Conservation (phyloP, 331 rosid genomes). For the Cucumis variabilis region DNA sequence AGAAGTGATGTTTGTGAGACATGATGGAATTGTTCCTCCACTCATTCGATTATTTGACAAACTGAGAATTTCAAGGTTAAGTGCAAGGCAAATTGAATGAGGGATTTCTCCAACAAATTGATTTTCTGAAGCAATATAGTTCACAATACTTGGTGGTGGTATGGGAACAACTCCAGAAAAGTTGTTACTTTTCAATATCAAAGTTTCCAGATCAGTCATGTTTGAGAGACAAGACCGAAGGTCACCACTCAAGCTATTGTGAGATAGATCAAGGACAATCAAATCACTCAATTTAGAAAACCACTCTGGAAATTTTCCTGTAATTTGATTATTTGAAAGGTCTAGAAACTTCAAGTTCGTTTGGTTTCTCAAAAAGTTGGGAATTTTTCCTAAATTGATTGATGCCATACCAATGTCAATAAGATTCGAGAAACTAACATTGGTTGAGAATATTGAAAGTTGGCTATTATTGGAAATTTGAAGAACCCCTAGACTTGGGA, state of each 20-base stretch:
- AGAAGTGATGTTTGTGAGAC: slow-evolving; percentile 55
- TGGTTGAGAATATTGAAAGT: neutral
- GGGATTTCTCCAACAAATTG: slow-evolving; percentile 70
- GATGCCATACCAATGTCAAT: no score
- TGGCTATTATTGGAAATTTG: neutral
- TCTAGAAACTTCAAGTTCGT: no score
- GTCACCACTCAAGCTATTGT: slow-evolving; percentile 60
- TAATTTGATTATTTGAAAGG: no score
- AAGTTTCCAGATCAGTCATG: slow-evolving; percentile 49
- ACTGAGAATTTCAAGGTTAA: slow-evolving; percentile 64
- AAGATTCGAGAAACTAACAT: no score
- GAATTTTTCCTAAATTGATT: no score
- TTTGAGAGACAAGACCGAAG: slow-evolving; percentile 62
- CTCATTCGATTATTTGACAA: slow-evolving; percentile 61
- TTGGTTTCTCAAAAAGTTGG: no score
- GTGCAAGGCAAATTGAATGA: slow-evolving; percentile 59
- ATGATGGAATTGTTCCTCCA: slow-evolving; percentile 77
- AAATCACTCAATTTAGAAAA: no score
- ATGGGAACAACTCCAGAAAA: slow-evolving; percentile 69
- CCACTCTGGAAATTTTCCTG: no score
- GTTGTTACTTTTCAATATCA: slow-evolving; percentile 78
- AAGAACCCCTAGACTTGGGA: neutral
- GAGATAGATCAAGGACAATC: no score
- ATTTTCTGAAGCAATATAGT: slow-evolving; percentile 49
- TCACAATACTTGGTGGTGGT: slow-evolving; percentile 57